phyloP scores from a whole-genome alignment of 345 rosid genomes.

The Eucalyptus cloeziana region DNA sequence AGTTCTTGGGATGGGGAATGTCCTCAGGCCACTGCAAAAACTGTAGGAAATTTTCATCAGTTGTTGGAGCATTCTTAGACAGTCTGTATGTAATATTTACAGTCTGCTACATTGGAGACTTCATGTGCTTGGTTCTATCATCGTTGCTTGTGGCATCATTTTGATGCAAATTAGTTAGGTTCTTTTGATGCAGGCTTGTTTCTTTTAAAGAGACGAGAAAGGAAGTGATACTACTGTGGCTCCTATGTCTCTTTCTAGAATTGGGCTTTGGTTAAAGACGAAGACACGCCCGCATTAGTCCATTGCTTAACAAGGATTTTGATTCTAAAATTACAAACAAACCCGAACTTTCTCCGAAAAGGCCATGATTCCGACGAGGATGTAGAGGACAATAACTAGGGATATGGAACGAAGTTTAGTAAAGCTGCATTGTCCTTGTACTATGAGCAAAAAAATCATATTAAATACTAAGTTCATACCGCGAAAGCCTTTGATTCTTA shows the following conservation, averaged over 20 bases:
- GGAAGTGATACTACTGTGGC: background rate
- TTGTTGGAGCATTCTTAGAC: background rate
- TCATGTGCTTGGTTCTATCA: background rate
- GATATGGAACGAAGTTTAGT: background rate
- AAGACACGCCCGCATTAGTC: background rate
- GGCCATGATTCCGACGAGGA: background rate
- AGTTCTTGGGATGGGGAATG: background rate
- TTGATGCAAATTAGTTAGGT: background rate
- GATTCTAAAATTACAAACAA: background rate
- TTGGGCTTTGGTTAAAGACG: background rate
- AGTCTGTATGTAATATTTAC: background rate
- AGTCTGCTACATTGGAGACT: background rate
- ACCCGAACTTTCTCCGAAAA: background rate
- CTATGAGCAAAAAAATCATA: background rate
- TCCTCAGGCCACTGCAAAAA: background rate
- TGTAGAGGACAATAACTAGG: background rate
- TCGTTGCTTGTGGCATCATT: background rate
- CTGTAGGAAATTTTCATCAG: background rate
- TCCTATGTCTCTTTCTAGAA: background rate
- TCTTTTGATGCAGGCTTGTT: background rate
- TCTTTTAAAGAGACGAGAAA: background rate
- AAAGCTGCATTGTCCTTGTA: background rate
- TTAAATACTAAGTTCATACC: background rate
- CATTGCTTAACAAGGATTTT: background rate
- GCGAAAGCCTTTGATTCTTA: background rate